Percentiles rank a stretch among this genome's conserved stretches.
phyloP scores from a whole-genome alignment of 2,329 filamentous ascomycete species.

The Penicillium sp. region DNA sequence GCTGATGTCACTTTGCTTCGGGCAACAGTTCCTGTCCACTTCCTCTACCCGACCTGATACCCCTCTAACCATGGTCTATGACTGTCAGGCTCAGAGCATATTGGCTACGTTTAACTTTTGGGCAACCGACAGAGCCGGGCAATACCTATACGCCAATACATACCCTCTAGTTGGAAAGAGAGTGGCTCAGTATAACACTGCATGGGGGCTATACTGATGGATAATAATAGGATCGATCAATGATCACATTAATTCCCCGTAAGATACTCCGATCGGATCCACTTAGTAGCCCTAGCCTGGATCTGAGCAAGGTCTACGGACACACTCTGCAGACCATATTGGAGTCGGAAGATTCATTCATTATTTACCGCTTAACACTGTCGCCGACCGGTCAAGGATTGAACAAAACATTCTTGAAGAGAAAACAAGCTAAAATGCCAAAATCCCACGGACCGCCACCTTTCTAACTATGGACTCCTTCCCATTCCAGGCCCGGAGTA shows the following conservation, averaged over 20 bases:
- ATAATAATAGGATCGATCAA: background rate
- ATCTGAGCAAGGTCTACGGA: constrained; percentile 8
- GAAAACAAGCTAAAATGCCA: background rate
- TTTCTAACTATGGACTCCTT: constrained; percentile 10
- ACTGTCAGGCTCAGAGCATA: constrained; percentile 8
- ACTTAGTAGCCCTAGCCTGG: constrained; percentile 6
- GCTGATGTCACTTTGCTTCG: constrained; percentile 22
- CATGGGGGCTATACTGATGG: background rate
- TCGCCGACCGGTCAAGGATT: background rate
- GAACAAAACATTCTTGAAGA: background rate
- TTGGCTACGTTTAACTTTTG: constrained; percentile 2
- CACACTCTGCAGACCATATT: background rate
- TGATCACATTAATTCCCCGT: background rate
- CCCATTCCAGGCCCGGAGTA: constrained; percentile 13
- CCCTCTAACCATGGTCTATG: constrained; percentile 11
- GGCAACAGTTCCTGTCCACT: constrained; percentile 23
- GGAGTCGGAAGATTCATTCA: background rate
- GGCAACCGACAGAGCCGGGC: background rate
- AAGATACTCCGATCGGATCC: constrained; percentile 8
- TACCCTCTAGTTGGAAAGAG: background rate
- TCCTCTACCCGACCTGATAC: constrained; percentile 1
- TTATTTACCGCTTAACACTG: background rate
- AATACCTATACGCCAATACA: background rate
- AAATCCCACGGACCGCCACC: constrained; percentile 13
- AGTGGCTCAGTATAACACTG: background rate